phyloP scores from a whole-genome alignment of 2,329 filamentous ascomycete genomes.

The Trichocomaceae sp. region DNA sequence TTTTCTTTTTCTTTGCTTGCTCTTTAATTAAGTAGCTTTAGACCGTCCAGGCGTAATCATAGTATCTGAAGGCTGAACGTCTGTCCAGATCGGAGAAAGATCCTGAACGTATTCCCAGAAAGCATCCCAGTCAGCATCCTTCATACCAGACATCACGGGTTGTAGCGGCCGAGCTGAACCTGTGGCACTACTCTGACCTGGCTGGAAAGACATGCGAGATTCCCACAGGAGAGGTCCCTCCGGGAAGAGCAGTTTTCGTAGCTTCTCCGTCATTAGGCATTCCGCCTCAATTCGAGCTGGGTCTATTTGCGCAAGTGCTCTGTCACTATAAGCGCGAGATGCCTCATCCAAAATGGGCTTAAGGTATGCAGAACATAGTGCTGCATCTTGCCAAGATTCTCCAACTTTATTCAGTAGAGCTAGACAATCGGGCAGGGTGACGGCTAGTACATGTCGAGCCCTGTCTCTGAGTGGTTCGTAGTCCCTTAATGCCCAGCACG shows the following conservation, averaged over 20 bases:
- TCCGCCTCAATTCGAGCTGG: not conserved
- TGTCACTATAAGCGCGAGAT: not conserved
- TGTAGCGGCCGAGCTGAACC: not conserved
- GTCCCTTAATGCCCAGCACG: not conserved
- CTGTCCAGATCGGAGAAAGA: not conserved
- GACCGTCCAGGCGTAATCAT: not conserved
- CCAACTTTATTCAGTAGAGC: not conserved
- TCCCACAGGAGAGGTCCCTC: not conserved
- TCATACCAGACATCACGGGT: not conserved
- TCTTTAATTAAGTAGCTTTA: not conserved
- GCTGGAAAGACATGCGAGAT: not conserved
- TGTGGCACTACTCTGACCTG: not conserved
- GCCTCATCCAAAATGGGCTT: not conserved
- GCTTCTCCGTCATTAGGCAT: not conserved
- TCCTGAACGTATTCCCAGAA: not conserved
- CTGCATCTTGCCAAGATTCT: not conserved
- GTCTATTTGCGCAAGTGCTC: not conserved
- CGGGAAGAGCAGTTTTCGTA: not conserved
- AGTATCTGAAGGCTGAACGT: not conserved
- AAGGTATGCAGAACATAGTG: not conserved
- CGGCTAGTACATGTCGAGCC: not conserved
- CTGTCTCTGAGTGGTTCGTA: not conserved
- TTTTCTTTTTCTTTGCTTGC: no score
- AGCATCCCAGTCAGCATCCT: not conserved
- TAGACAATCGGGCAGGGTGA: not conserved